A percentile compares a stretch with the other conserved stretches of the same genome.
Conservation (phyloP, 495 filamentous ascomycete genomes). For the Aspergillus baeticus region DNA sequence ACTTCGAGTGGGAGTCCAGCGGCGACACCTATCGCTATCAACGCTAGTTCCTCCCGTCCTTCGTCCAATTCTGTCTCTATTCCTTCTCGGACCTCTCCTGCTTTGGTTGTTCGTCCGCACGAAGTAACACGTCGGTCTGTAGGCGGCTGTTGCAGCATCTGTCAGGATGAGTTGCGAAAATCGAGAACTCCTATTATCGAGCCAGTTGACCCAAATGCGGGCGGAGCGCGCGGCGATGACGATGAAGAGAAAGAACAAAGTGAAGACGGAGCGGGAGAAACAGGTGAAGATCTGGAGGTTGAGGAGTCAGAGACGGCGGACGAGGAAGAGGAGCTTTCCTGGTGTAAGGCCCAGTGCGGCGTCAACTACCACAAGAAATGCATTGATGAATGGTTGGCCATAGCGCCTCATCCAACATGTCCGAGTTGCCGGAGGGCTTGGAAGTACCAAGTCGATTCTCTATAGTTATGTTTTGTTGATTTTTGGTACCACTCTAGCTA, state of each 20-base stretch:
- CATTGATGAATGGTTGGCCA: neutral
- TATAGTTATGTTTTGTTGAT: no score
- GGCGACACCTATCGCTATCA: no score
- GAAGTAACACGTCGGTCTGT: conserved; percentile 37
- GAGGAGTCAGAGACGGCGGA: neutral
- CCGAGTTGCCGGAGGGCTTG: neutral
- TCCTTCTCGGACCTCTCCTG: neutral
- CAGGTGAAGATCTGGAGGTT: neutral
- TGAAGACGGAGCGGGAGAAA: neutral
- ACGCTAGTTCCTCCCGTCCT: no score
- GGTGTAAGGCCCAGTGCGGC: neutral
- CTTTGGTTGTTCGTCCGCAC: neutral
- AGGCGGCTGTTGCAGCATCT: conserved; percentile 75
- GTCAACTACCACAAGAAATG: conserved; percentile 2
- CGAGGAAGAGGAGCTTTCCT: neutral
- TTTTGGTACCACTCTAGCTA: no score
- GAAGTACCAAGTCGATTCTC: neutral
- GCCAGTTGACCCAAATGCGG: neutral
- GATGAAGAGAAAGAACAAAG: neutral
- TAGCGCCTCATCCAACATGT: neutral
- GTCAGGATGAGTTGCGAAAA: conserved; percentile 36
- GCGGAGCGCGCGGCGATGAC: neutral
- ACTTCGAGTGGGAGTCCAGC: no score
- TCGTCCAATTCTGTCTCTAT: no score
- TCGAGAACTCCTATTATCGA: neutral